Evolutionary conservation across 805 yeast genomes (phyloP).

Genomic region (Lipomyces starkeyi): DNA sequence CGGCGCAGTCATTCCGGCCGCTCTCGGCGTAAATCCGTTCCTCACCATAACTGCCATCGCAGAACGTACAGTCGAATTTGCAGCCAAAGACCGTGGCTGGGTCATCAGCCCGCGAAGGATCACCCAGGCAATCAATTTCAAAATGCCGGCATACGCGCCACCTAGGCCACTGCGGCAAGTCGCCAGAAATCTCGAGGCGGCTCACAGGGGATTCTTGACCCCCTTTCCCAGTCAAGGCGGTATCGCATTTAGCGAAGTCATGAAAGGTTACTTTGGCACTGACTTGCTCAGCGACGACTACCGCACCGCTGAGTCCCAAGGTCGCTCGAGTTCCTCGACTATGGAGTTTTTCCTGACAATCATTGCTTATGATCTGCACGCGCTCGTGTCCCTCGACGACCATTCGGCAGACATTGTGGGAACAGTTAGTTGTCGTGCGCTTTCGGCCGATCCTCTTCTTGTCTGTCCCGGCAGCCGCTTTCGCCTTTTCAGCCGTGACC

Average conservation of each 20-base stretch:
- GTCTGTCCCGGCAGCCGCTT: neutral
- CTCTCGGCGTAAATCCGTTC: constrained; percentile 1
- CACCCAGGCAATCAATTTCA: neutral
- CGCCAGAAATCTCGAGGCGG: neutral
- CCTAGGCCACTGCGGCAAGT: neutral
- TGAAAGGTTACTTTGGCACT: constrained; percentile 1
- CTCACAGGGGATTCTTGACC: neutral
- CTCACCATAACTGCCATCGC: neutral
- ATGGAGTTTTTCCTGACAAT: neutral
- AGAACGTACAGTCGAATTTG: neutral
- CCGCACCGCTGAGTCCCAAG: neutral
- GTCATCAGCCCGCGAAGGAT: neutral
- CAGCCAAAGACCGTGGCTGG: constrained; percentile 2
- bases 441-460: neutral
- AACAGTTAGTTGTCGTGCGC: constrained; percentile 2
- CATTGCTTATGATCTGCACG: neutral
- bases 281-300: neutral
- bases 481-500: constrained; percentile 1
- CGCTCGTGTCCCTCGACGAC: neutral
- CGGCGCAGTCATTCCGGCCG: neutral
- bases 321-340: neutral
- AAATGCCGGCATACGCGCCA: neutral
- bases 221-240: neutral
- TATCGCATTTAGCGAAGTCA: neutral
- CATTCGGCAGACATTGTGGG: neutral